Percentiles rank a stretch among this genome's conserved stretches.
These are phyloP conservation scores for Sporothrix mexicana DNA, from an alignment of 2,329 filamentous ascomycete species.

Conservation along the genomic window DNA sequence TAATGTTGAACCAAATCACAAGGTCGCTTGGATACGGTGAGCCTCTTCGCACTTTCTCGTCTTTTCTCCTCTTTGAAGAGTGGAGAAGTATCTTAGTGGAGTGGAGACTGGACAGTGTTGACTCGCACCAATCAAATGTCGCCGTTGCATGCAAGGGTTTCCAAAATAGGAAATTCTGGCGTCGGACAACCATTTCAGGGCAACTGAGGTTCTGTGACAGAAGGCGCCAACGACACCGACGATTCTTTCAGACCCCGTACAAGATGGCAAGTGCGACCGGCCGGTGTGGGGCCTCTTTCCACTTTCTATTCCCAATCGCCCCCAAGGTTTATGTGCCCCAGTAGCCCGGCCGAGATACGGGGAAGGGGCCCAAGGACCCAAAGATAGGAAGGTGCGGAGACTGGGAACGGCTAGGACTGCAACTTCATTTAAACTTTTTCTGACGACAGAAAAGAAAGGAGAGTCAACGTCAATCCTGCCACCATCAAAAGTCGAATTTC, in stretches of 20 bases:
- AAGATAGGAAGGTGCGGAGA: not conserved
- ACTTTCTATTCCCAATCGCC: not conserved
- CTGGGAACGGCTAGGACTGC: not conserved
- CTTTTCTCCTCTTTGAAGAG: no score
- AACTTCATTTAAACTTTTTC: not conserved
- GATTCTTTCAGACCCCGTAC: not conserved
- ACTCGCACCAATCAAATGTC: slow-evolving; percentile 11
- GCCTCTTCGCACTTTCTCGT: no score
- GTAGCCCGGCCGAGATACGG: not conserved
- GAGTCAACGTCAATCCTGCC: not conserved
- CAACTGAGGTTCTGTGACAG: not conserved
- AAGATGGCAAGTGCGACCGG: slow-evolving; percentile 4
- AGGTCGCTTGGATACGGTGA: no score
- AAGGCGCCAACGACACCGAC: not conserved
- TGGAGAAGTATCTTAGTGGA: not conserved
- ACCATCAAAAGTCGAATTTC: not conserved
- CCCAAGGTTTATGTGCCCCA: no score
- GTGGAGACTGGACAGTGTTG: not conserved
- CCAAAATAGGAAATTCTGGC: not conserved
- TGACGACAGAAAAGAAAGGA: not conserved
- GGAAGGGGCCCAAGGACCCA: not conserved
- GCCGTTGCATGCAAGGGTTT: not conserved
- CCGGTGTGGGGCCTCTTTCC: not conserved
- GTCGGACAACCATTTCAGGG: slow-evolving; percentile 2
- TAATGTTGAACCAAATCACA: not conserved